phyloP scores from a whole-genome alignment of 2,329 filamentous ascomycete species.

The Hypoxylon sp. region DNA sequence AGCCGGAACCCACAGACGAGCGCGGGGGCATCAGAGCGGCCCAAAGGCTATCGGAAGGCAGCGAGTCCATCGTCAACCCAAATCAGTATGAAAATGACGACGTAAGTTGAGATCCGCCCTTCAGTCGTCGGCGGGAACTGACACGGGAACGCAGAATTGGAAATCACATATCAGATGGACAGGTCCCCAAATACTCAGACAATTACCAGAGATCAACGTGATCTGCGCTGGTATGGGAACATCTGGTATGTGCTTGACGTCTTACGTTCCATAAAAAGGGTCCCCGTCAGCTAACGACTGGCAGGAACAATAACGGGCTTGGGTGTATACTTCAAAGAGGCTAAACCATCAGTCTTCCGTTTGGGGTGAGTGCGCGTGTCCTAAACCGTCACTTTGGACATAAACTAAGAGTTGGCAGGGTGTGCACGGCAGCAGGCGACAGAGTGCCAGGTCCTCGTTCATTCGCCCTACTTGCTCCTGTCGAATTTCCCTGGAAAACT shows the following conservation, averaged over 20 bases:
- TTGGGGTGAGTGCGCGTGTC: conserved; percentile 42
- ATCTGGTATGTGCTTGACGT: conserved; percentile 58
- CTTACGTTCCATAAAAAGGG: conserved; percentile 43
- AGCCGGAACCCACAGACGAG: conserved; percentile 65
- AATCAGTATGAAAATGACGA: conserved; percentile 68
- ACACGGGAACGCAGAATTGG: conserved; percentile 58
- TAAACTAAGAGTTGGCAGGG: conserved; percentile 51
- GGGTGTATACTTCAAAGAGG: conserved; percentile 62
- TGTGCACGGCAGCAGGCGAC: conserved; percentile 68
- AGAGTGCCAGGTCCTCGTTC: conserved; percentile 70
- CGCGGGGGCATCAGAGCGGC: conserved; percentile 66
- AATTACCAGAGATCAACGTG: conserved; percentile 67
- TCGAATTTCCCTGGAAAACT: conserved; percentile 69
- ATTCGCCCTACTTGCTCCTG: conserved; percentile 60
- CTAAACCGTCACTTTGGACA: not conserved
- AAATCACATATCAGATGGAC: conserved; percentile 69
- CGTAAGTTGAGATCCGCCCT: conserved; percentile 32
- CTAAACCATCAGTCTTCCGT: conserved; percentile 61
- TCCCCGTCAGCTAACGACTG: not conserved
- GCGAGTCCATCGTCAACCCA: conserved; percentile 61
- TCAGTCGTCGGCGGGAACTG: not conserved
- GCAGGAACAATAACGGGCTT: conserved; percentile 61
- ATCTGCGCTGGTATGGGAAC: conserved; percentile 70
- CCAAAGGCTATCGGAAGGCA: conserved; percentile 55
- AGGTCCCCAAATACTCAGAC: conserved; percentile 67